Conservation (phyloP, 768 basidiomycete species). For the Pleurotus citrinopileatus region DNA sequence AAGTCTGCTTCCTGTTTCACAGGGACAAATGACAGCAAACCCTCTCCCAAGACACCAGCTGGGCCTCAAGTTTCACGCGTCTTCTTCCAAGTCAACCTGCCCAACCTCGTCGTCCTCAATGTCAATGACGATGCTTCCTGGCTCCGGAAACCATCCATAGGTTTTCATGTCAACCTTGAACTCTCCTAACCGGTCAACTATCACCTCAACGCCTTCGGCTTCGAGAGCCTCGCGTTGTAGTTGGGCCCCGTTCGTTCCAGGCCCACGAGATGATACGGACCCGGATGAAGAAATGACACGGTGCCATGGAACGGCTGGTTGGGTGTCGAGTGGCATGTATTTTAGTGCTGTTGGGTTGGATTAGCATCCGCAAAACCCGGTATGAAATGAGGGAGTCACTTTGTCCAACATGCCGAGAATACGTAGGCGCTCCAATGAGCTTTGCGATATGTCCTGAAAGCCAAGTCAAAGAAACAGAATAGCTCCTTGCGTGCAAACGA, state of each 20-base stretch:
- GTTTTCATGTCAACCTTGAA: conserved; percentile 52
- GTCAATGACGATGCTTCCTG: conserved; percentile 16
- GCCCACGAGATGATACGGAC: conserved; percentile 77
- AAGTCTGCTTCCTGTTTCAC: too few relatives aligned
- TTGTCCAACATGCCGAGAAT: conserved; percentile 82
- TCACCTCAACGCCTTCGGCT: conserved; percentile 82
- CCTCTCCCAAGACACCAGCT: too few relatives aligned
- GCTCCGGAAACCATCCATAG: conserved; percentile 69
- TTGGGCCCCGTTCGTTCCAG: conserved; percentile 76
- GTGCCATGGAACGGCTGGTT: conserved; percentile 79
- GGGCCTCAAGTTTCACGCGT: too few relatives aligned
- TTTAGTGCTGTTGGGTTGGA: conserved; percentile 59
- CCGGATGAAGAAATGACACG: conserved; percentile 73
- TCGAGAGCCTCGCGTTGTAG: conserved; percentile 74
- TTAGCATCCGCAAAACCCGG: background rate
- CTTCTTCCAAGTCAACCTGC: background rate
- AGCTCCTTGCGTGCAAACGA: background rate
- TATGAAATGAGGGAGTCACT: conserved; percentile 36
- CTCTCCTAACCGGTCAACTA: conserved; percentile 49
- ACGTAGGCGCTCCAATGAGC: conserved; percentile 73
- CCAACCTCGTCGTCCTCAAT: background rate
- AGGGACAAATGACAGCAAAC: too few relatives aligned
- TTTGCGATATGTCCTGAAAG: conserved; percentile 72
- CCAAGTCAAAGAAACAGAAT: background rate
- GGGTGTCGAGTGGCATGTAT: conserved; percentile 55